These are phyloP conservation scores for Aquanectria penicillioides DNA, from an alignment of 2,329 filamentous ascomycete genomes.

Conservation along the genomic window DNA sequence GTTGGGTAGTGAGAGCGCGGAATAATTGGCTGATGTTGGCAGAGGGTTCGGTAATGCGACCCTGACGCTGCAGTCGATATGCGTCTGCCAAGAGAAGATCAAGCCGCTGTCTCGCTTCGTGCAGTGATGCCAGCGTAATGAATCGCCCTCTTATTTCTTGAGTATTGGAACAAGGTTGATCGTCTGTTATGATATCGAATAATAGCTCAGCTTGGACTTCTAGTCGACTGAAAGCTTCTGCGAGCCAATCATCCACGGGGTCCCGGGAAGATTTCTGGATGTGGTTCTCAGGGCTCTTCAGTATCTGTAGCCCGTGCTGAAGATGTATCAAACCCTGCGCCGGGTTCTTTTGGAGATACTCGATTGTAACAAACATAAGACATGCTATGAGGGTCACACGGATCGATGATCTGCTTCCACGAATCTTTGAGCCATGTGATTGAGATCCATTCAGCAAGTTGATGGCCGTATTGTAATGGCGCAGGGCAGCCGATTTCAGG, in stretches of 20 bases:
- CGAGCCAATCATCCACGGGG: slow-evolving; percentile 10
- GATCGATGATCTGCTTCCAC: not conserved
- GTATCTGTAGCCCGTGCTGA: slow-evolving; percentile 9
- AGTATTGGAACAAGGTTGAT: not conserved
- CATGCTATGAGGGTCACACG: slow-evolving; percentile 4
- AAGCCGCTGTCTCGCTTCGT: not conserved
- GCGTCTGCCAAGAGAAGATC: slow-evolving; percentile 4
- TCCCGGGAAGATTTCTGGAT: not conserved
- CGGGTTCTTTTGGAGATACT: slow-evolving; percentile 8
- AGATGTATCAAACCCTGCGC: slow-evolving; percentile 5
- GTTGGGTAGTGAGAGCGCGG: not conserved
- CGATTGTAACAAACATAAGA: slow-evolving; percentile 3
- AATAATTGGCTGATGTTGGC: not conserved
- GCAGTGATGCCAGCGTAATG: not conserved
- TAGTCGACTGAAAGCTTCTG: slow-evolving; percentile 11
- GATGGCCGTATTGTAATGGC: slow-evolving; percentile 7
- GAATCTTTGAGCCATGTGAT: no score
- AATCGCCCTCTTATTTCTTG: not conserved
- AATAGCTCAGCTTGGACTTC: not conserved
- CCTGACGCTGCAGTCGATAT: not conserved
- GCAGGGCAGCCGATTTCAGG: not conserved
- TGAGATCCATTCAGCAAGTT: slow-evolving; percentile 1
- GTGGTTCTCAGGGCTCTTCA: not conserved
- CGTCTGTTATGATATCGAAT: not conserved
- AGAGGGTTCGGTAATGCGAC: not conserved